A percentile compares a stretch with the other conserved stretches of the same genome.
These are phyloP conservation scores for Hypsizygus ulmarius DNA, from an alignment of 1,284 basidiomycete species.

Conservation along the genomic window DNA sequence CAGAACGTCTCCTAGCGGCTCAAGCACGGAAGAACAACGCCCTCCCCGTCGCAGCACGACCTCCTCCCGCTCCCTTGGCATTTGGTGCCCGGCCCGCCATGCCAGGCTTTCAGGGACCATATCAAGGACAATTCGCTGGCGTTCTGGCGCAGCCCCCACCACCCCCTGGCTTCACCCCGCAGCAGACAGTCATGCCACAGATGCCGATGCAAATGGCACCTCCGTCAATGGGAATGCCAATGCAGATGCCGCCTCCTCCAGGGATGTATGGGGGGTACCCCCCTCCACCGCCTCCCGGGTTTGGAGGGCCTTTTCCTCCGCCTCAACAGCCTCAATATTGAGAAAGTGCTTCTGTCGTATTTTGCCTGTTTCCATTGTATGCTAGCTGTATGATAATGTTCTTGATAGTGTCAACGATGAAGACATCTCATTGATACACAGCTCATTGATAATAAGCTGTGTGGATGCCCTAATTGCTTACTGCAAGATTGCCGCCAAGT, in stretches of 20 bases:
- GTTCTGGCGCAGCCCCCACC: slow-evolving; percentile 71
- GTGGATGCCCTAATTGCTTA: not conserved
- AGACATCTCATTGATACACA: too few relatives aligned
- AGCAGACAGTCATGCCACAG: slow-evolving; percentile 59
- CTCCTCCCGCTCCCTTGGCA: slow-evolving; percentile 64
- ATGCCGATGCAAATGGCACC: slow-evolving; percentile 50
- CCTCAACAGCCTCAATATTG: slow-evolving; percentile 32
- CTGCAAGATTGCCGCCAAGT: not conserved
- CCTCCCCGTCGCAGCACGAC: slow-evolving; percentile 69
- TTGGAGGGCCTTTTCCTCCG: slow-evolving; percentile 38
- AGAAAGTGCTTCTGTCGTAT: slow-evolving; percentile 12
- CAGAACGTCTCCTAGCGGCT: slow-evolving; percentile 91
- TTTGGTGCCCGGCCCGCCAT: slow-evolving; percentile 64
- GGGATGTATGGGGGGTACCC: slow-evolving; percentile 51
- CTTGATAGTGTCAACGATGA: not conserved
- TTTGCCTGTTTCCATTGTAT: slow-evolving; percentile 20
- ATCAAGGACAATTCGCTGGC: slow-evolving; percentile 88
- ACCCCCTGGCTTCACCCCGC: slow-evolving; percentile 67
- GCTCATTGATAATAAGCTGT: too few relatives aligned
- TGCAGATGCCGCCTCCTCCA: slow-evolving; percentile 30
- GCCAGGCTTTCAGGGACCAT: slow-evolving; percentile 66
- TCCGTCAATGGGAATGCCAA: slow-evolving; percentile 34
- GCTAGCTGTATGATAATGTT: slow-evolving; percentile 11
- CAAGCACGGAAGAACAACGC: slow-evolving; percentile 96
- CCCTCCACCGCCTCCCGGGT: slow-evolving; percentile 62